These are phyloP conservation scores for Starmerella potacharoeniae DNA, from an alignment of 805 yeast genomes.

Conservation along the genomic window DNA sequence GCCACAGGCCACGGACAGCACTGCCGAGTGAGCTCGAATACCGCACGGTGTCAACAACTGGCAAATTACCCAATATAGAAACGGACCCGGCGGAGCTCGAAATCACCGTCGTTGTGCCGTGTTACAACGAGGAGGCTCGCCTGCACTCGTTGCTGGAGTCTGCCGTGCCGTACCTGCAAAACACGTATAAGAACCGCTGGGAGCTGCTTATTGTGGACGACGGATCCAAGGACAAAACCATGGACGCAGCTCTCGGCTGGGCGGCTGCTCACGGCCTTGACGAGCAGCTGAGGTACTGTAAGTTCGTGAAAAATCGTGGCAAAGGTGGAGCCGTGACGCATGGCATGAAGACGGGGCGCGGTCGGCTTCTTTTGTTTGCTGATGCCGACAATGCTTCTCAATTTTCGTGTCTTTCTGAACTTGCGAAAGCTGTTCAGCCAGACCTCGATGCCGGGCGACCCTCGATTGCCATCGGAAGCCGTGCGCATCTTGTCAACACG, in stretches of 20 bases:
- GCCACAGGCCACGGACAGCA: conserved; percentile 15
- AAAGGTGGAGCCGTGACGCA: conserved; percentile 96
- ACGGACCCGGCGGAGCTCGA: conserved; percentile 33
- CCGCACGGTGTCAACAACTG: conserved; percentile 1
- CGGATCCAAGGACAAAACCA: conserved; percentile 76
- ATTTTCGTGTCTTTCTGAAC: conserved; percentile 52
- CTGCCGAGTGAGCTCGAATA: conserved; percentile 12
- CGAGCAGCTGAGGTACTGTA: conserved; percentile 58
- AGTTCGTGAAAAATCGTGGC: conserved; percentile 68
- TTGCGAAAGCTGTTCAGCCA: conserved; percentile 35
- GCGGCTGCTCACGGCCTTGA: conserved; percentile 41
- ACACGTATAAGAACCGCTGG: conserved; percentile 34
- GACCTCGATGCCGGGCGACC: conserved; percentile 26
- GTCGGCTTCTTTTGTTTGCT: conserved; percentile 69
- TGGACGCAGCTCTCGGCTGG: conserved; percentile 55
- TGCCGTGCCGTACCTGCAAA: conserved; percentile 39
- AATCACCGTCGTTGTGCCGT: conserved; percentile 79
- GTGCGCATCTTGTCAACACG: conserved; percentile 93
- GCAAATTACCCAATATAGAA: conserved; percentile 9
- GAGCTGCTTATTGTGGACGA: conserved; percentile 87
- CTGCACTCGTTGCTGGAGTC: conserved; percentile 37
- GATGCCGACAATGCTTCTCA: conserved; percentile 96
- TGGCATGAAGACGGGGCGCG: conserved; percentile 68
- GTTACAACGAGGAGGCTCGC: conserved; percentile 75
- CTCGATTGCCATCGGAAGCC: conserved; percentile 74